phyloP scores from a whole-genome alignment of 345 rosid genomes.

The Microcos paniculata region DNA sequence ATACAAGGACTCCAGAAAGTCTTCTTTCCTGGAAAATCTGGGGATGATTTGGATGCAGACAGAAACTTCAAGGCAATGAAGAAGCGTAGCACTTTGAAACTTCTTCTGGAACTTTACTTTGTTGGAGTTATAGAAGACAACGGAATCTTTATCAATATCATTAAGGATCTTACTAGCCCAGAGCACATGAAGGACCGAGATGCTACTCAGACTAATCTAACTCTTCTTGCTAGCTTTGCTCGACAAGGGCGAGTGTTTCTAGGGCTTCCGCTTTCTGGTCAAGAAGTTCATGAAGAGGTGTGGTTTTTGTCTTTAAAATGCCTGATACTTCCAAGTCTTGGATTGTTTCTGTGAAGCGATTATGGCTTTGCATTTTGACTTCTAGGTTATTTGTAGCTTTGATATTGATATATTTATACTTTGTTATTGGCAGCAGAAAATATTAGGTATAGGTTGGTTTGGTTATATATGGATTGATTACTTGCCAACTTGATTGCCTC shows the following conservation, averaged over 20 bases:
- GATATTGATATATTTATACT: not conserved
- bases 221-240: constrained; percentile 95
- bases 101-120: constrained; percentile 89
- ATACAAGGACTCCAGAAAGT: constrained; percentile 84
- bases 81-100: constrained; percentile 89
- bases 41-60: constrained; percentile 84
- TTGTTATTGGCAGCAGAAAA: not conserved
- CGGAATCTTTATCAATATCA: constrained; percentile 69
- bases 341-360: not conserved
- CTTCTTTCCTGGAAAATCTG: constrained; percentile 92
- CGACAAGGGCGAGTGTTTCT: constrained; percentile 93
- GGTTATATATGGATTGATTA: no score
- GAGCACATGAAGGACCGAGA: constrained; percentile 93
- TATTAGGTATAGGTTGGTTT: no score
- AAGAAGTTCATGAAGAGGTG: constrained; percentile 85
- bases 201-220: constrained; percentile 84
- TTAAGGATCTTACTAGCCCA: constrained; percentile 78
- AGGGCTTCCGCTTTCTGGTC: constrained; percentile 91
- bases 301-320: not conserved
- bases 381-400: not conserved
- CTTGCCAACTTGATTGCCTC: no score
- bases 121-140: constrained; percentile 90
- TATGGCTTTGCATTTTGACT: not conserved
- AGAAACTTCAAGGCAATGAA: constrained; percentile 89
- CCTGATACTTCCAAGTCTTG: not conserved